Evolutionary conservation across 257 asterid species (phyloP).

Genomic region (Solanum pennellii): DNA sequence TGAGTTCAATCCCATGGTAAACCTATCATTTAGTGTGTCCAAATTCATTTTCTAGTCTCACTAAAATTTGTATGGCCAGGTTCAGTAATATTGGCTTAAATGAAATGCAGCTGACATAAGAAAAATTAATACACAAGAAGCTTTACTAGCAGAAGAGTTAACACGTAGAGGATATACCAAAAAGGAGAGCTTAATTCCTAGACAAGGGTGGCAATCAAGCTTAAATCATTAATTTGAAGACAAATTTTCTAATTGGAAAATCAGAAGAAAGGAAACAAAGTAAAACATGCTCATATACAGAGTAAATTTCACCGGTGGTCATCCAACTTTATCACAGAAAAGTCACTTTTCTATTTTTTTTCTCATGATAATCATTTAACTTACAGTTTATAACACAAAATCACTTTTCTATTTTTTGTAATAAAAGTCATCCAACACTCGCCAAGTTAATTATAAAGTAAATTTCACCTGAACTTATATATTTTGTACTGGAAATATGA

Average conservation of each 20-base stretch:
- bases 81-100: not conserved
- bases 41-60: not conserved
- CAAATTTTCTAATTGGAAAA: not conserved
- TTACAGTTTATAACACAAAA: not conserved
- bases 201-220: not conserved
- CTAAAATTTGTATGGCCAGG: not conserved
- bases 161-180: not conserved
- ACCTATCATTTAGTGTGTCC: not conserved
- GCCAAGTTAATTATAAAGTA: not conserved
- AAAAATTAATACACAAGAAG: not conserved
- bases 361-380: not conserved
- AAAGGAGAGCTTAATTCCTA: not conserved
- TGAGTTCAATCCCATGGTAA: not conserved
- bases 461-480: not conserved
- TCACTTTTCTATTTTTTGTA: not conserved
- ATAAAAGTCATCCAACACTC: not conserved
- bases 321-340: not conserved
- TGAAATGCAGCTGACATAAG: not conserved
- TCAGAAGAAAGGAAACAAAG: not conserved
- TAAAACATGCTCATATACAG: not conserved
- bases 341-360: not conserved
- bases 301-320: not conserved
- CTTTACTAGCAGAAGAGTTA: not conserved
- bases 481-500: not conserved
- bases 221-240: not conserved